Base-by-base conservation (phyloP, 2,329 filamentous ascomycete species). In the Colletotrichum falcatum region DNA sequence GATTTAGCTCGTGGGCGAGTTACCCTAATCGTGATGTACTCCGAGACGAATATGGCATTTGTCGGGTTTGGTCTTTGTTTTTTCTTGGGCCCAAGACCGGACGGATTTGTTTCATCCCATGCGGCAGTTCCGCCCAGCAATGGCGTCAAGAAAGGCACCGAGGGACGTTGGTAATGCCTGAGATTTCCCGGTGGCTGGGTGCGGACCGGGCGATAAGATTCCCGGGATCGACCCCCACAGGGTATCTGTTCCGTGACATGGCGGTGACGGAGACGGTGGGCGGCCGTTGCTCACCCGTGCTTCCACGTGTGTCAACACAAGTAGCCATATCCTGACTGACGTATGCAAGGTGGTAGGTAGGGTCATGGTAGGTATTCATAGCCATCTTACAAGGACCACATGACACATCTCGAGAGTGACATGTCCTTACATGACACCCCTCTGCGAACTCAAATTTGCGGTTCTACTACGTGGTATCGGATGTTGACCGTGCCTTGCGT, bases 81-180 rank as follows among this genome's bases (percentile, higher is more conserved):
- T 49, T 48, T 49, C 23, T 26, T 23, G 7, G 42, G 44, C 18
- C 35, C 62, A 46, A 59, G 37, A 67, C 59, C 37, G 33, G 58
- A 61, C 33, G 44, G 42, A 28, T 63, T 70, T 70, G 67, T 70
- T 70, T 70, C 67, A 67, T 61, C 35, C 62, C 67, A 62, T 42
- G 37, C n/a, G 37, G 51, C 48, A 33, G 53, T 61, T 54, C 62
- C 61, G 51, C 64, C 51, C 58, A 35, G 18, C 20, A 56, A 46
- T 62, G 56, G 56, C 42, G 44, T 48, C 56, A 62, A 39, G 42
- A 23, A 23, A 37, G 35, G 51, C 49, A 39, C 62, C 35, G 66
- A 59, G 51, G 42, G 67, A 62, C 39, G 44, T 28, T 66, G 44
- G 58, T 8, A 20, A 53, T 59, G 58, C 35, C 49, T 51, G 12